phyloP scores from a whole-genome alignment of 2,329 filamentous ascomycete species.

The Aspergillus sp. region DNA sequence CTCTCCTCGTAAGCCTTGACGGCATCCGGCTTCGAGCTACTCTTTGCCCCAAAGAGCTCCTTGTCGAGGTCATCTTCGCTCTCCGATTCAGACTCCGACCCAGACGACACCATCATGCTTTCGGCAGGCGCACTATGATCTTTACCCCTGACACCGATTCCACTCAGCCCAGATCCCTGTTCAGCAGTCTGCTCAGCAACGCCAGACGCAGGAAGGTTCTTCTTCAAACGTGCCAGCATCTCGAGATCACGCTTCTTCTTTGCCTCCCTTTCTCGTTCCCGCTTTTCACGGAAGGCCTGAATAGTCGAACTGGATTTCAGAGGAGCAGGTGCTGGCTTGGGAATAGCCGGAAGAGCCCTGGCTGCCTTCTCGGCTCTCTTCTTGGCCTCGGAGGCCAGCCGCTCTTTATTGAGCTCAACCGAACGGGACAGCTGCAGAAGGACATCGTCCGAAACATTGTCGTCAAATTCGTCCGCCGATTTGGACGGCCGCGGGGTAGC shows the following conservation, averaged over 20 bases:
- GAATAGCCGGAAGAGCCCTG: conserved; percentile 22
- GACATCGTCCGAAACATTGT: conserved; percentile 41
- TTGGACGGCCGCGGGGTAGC: conserved; percentile 31
- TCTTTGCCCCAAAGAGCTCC: conserved; percentile 59
- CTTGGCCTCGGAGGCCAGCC: conserved; percentile 31
- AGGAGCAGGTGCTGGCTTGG: conserved; percentile 25
- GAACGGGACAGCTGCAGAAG: conserved; percentile 42
- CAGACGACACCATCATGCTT: conserved; percentile 83
- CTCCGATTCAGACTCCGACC: conserved; percentile 65
- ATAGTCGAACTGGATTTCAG: conserved; percentile 38
- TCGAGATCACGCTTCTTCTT: conserved; percentile 71
- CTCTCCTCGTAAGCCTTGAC: conserved; percentile 49
- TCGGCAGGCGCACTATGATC: conserved; percentile 68
- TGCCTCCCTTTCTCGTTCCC: conserved; percentile 72
- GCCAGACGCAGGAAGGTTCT: conserved; percentile 48
- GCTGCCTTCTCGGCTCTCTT: conserved; percentile 25
- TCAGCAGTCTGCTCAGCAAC: conserved; percentile 60
- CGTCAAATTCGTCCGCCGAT: conserved; percentile 41
- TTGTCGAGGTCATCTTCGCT: conserved; percentile 74
- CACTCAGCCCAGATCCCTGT: conserved; percentile 74
- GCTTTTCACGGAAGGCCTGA: conserved; percentile 67
- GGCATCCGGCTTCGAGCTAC: conserved; percentile 38
- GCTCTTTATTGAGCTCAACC: conserved; percentile 43
- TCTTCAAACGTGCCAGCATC: conserved; percentile 68
- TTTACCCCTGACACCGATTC: conserved; percentile 72